Base-by-base conservation (phyloP, 495 filamentous ascomycete species). In the Daldinia childiae region DNA sequence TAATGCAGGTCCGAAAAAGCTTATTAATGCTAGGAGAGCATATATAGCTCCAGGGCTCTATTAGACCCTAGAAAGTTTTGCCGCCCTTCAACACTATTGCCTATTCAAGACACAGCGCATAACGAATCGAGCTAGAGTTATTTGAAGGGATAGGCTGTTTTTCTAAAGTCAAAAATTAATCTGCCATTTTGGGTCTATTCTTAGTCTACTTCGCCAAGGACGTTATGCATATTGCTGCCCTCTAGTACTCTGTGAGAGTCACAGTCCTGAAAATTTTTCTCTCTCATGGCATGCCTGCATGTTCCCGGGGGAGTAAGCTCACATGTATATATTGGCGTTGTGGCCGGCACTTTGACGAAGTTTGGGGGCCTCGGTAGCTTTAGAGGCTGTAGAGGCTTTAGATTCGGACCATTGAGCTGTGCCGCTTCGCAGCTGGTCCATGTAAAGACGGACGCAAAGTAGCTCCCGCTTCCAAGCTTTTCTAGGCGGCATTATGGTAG, bases 1-100 rank as follows among this genome's bases (percentile, higher is more conserved):
- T 59, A 48, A 77, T 77, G 75, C 75, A 77, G 75, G 75, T 77
- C 74, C 74, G 24, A 51, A 17, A 36, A 48, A 64, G 51, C 62
- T 61, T 68, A 38, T 70, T 66, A 32, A 36, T 56, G 62, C 36
- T 64, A 36, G 39, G 29, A 30, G 32, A 36, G 14, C 38, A 43
- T 58, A 17, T 11, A 62, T 43, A 58, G 45, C 19, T 70, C 43
- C 38, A 29, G 55, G n/a, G 26, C n/a, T 66, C 27, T 45, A 48
- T 39, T 17, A 38, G 17, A 19, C 5, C 58, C 52, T 60, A 62
- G 51, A n/a, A 45, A n/a, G 36, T 58, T 48, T 45, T 54, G 51
- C 15, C 45, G 5, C 38, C 45, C 29, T 65, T 57, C 51, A 19
- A 65, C 34, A 51, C 15, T 45, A 52, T 63, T 59, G 50, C 69